Percentiles rank a stretch among this genome's conserved stretches.
Evolutionary conservation across 306 rosid genomes (phyloP).

Genomic region (Cicer bijugum): DNA sequence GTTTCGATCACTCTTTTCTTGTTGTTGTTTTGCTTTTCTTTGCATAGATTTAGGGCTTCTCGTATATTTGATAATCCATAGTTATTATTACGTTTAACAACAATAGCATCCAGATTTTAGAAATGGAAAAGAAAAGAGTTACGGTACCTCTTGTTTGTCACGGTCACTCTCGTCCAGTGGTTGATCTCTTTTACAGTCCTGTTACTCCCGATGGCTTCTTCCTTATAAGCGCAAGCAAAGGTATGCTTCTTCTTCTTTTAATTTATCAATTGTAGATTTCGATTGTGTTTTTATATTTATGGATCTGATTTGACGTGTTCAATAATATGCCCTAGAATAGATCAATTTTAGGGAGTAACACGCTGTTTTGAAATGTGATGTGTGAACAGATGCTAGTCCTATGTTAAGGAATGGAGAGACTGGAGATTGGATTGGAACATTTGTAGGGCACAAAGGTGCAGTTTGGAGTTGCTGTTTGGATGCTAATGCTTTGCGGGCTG

Average conservation of each 20-base stretch:
- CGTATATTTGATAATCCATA: neutral
- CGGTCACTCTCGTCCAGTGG: conserved; percentile 95
- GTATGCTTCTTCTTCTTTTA: conserved; percentile 44
- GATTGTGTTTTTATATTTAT: neutral
- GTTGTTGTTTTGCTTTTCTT: conserved; percentile 20
- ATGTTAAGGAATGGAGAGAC: conserved; percentile 98
- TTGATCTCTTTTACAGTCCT: conserved; percentile 91
- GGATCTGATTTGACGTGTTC: neutral
- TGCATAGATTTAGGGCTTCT: conserved; percentile 50
- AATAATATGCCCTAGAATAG: neutral
- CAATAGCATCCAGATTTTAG: conserved; percentile 6
- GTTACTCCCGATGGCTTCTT: conserved; percentile 91
- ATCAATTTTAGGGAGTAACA: neutral
- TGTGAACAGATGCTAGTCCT: conserved; percentile 77
- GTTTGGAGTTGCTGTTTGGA: conserved; percentile 99
- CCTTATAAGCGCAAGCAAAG: conserved; percentile 98
- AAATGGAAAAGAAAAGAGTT: conserved; percentile 84
- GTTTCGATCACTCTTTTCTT: conserved; percentile 37
- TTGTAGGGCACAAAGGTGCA: conserved; percentile 98
- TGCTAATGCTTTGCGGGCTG: conserved; percentile 91
- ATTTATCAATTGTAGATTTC: neutral
- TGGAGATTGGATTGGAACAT: conserved; percentile 99
- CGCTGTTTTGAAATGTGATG: conserved; percentile 25
- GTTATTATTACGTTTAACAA: neutral
- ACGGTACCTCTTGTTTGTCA: conserved; percentile 83